These are phyloP conservation scores for Boletus insuetus DNA, from an alignment of 768 basidiomycete genomes.

Conservation along the genomic window DNA sequence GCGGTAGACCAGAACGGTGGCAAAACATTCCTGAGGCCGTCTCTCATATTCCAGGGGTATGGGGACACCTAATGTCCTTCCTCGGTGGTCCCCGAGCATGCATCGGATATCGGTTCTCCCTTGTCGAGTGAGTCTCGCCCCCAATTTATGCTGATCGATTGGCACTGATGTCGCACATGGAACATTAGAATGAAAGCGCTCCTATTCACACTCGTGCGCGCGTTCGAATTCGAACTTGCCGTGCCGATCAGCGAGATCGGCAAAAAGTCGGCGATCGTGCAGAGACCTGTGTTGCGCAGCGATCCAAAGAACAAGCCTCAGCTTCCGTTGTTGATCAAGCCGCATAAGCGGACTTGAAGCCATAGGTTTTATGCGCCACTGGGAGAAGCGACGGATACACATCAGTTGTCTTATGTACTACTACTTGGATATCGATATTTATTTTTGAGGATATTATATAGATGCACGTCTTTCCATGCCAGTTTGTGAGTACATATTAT, in stretches of 20 bases:
- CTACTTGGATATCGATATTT: no score
- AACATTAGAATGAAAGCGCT: slow-evolving; percentile 6
- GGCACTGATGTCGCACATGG: background rate
- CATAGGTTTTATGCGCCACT: no score
- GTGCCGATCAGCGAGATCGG: slow-evolving; percentile 6
- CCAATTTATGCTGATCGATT: no score
- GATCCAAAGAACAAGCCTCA: slow-evolving; percentile 2
- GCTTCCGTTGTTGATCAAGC: slow-evolving; percentile 8
- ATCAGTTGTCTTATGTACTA: no score
- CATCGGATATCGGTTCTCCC: slow-evolving; percentile 65
- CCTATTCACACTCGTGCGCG: slow-evolving; percentile 7
- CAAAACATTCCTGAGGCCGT: slow-evolving; percentile 43
- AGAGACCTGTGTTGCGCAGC: slow-evolving; percentile 4
- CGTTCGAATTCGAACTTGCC: slow-evolving; percentile 9
- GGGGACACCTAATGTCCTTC: slow-evolving; percentile 59
- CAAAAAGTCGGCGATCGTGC: background rate
- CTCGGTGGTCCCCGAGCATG: slow-evolving; percentile 63
- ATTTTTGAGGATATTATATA: no score
- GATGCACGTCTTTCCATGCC: no score
- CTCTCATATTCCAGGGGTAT: slow-evolving; percentile 53
- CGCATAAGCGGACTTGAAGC: background rate
- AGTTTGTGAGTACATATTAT: no score
- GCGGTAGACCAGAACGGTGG: slow-evolving; percentile 66
- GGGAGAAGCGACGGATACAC: no score
- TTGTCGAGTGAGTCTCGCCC: slow-evolving; percentile 47